Conservation (phyloP, 1,284 basidiomycete species). For the Neolentinus lepideus region DNA sequence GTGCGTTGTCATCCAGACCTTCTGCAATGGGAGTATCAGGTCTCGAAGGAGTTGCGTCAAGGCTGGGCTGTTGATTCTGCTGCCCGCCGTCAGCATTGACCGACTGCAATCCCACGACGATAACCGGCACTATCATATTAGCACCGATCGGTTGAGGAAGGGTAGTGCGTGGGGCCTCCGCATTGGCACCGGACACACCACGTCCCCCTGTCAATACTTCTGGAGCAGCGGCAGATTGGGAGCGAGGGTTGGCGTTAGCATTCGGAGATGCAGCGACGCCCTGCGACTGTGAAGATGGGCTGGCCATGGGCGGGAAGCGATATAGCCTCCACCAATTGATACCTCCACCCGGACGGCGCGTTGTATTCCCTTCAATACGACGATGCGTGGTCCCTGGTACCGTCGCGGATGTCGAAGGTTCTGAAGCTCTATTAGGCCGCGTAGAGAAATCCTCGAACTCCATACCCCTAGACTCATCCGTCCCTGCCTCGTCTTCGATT, state of each 20-base stretch:
- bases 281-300: constrained; percentile 19
- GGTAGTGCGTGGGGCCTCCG: neutral
- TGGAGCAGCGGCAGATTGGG: constrained; percentile 5
- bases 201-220: no score
- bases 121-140: constrained; percentile 65
- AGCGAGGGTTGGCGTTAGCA: constrained; percentile 4
- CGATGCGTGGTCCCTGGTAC: neutral
- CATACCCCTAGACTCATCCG: neutral
- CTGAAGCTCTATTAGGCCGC: no score
- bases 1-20: constrained; percentile 1
- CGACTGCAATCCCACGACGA: constrained; percentile 73
- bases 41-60: neutral
- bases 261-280: constrained; percentile 7
- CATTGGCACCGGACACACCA: constrained; percentile 1
- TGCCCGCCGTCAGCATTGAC: constrained; percentile 40
- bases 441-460: neutral
- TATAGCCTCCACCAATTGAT: constrained; percentile 80
- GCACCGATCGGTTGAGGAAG: constrained; percentile 11
- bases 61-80: constrained; percentile 10
- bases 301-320: constrained; percentile 58
- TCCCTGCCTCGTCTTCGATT: constrained; percentile 13
- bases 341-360: constrained; percentile 29
- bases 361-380: neutral
- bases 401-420: no score
- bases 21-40: constrained; percentile 4